Evolutionary conservation across 768 basidiomycete species (phyloP).

Genomic region (Harrya chromipes): DNA sequence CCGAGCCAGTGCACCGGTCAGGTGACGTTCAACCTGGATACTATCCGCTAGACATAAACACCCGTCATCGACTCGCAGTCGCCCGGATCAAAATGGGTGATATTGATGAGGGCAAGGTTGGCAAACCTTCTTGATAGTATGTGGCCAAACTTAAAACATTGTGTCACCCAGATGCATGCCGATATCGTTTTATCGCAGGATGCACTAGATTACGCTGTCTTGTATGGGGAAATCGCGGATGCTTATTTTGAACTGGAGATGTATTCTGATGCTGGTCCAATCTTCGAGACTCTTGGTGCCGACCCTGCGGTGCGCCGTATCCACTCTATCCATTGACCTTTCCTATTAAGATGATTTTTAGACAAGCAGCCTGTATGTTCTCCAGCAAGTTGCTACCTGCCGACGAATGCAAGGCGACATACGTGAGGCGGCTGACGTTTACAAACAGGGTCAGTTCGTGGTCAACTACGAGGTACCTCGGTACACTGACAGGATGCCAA

Average conservation of each 20-base stretch:
- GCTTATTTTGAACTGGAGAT: constrained; percentile 67
- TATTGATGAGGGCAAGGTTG: constrained; percentile 73
- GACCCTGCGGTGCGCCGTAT: constrained; percentile 59
- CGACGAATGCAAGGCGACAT: constrained; percentile 73
- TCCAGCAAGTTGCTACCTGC: constrained; percentile 80
- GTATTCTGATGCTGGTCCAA: constrained; percentile 74
- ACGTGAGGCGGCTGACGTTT: constrained; percentile 76
- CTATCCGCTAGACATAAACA: constrained; percentile 36
- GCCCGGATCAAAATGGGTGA: constrained; percentile 79
- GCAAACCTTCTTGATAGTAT: constrained; percentile 39
- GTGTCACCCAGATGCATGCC: constrained; percentile 62
- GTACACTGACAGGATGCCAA: constrained; percentile 26
- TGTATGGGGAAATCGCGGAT: constrained; percentile 83
- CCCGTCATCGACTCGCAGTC: constrained; percentile 79
- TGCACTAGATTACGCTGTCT: constrained; percentile 66
- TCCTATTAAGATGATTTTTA: constrained; percentile 26
- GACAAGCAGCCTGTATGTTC: constrained; percentile 71
- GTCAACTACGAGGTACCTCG: not conserved
- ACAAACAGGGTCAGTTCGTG: constrained; percentile 63
- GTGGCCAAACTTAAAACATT: not conserved
- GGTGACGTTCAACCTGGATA: constrained; percentile 54
- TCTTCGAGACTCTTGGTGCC: constrained; percentile 75
- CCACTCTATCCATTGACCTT: not conserved
- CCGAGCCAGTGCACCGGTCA: constrained; percentile 31
- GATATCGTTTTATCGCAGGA: constrained; percentile 67